Evolutionary conservation across 768 basidiomycete genomes (phyloP).

Genomic region (Cystofilobasidium ferigula): DNA sequence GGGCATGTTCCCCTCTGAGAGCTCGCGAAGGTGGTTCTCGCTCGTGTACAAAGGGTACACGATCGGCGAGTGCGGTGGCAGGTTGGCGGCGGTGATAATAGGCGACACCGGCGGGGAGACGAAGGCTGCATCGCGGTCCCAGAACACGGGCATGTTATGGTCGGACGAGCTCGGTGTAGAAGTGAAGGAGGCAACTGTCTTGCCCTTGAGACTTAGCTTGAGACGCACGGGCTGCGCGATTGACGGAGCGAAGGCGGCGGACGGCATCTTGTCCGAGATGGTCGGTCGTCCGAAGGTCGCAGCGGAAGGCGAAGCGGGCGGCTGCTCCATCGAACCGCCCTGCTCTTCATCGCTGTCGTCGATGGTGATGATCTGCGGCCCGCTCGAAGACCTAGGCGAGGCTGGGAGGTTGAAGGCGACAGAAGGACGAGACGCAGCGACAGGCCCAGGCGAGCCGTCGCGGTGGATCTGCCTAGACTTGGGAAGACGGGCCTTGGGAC

Average conservation of each 20-base stretch:
- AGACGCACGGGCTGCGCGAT: neutral
- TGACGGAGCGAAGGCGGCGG: neutral
- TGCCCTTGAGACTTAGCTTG: neutral
- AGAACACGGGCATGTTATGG: neutral
- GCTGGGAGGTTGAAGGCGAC: neutral
- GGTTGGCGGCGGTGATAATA: conserved; percentile 4
- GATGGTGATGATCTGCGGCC: neutral
- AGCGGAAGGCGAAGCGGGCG: neutral
- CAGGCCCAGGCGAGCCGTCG: too few relatives aligned
- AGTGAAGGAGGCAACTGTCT: neutral
- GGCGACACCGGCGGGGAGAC: conserved; percentile 2
- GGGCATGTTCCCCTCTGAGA: neutral
- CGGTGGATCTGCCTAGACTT: too few relatives aligned
- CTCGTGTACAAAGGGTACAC: neutral
- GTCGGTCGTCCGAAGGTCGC: neutral
- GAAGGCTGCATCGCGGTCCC: neutral
- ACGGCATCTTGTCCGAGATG: neutral
- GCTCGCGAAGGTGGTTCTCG: neutral
- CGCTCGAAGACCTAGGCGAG: neutral
- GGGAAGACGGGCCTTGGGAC: too few relatives aligned
- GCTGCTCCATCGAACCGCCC: neutral
- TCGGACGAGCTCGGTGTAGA: neutral
- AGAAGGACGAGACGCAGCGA: neutral
- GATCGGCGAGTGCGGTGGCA: neutral
- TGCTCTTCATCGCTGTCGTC: neutral